phyloP scores from a whole-genome alignment of 495 filamentous ascomycete species.

The Penicillium fimorum region DNA sequence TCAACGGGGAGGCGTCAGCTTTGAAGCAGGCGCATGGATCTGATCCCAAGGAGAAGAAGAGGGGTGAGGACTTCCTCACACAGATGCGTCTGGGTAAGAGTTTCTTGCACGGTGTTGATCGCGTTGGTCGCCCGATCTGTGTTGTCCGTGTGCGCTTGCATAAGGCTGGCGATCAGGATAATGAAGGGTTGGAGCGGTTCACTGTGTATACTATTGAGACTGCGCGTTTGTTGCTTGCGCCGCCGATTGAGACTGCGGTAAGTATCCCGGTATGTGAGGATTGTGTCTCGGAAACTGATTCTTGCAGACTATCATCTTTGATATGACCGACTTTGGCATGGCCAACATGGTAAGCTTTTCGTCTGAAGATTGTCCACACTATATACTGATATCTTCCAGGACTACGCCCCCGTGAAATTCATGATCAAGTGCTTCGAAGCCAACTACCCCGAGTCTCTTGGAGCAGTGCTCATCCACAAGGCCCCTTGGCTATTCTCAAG shows the following conservation, averaged over 20 bases:
- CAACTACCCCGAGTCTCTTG: conserved; percentile 93
- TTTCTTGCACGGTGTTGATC: conserved; percentile 86
- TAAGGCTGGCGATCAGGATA: conserved; percentile 74
- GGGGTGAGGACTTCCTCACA: conserved; percentile 75
- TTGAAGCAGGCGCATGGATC: conserved; percentile 55
- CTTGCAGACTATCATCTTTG: conserved; percentile 76
- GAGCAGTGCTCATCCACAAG: conserved; percentile 93
- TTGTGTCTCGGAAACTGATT: conserved; percentile 20
- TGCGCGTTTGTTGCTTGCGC: conserved; percentile 73
- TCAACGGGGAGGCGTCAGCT: conserved; percentile 68
- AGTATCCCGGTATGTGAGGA: conserved; percentile 34
- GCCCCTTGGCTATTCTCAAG: conserved; percentile 95
- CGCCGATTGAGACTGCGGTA: conserved; percentile 88
- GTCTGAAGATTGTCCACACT: not conserved
- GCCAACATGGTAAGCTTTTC: conserved; percentile 78
- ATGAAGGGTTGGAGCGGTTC: conserved; percentile 76
- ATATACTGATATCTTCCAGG: conserved; percentile 47
- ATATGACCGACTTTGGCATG: conserved; percentile 90
- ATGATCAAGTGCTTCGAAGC: conserved; percentile 99
- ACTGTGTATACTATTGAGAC: conserved; percentile 96
- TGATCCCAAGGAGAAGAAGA: conserved; percentile 58
- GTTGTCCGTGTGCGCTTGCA: conserved; percentile 81
- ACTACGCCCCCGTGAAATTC: conserved; percentile 95
- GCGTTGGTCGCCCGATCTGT: conserved; percentile 82
- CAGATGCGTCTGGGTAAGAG: conserved; percentile 94